Evolutionary conservation across 2,329 filamentous ascomycete genomes (phyloP).

Genomic region (Ophiostoma fasciatum): DNA sequence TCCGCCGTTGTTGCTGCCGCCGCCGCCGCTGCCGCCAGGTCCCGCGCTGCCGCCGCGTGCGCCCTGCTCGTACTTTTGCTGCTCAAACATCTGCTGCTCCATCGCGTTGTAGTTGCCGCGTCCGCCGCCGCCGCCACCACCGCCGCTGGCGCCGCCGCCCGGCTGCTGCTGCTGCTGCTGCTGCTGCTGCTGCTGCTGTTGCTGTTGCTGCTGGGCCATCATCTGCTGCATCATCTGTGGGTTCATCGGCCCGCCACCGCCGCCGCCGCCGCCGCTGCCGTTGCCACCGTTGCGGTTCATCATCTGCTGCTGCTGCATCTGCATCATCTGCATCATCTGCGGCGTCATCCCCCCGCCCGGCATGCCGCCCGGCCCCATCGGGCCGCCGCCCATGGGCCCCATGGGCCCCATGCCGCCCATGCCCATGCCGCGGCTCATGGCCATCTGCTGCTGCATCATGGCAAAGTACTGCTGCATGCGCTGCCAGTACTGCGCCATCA

Average conservation of each 20-base stretch:
- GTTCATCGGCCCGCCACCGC: slow-evolving; percentile 28
- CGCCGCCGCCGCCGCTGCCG: slow-evolving; percentile 15
- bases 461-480: slow-evolving; percentile 96
- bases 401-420: slow-evolving; percentile 34
- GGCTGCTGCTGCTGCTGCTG: slow-evolving; percentile 4
- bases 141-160: too few species aligned
- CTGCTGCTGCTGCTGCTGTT: slow-evolving; percentile 13
- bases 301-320: slow-evolving; percentile 39
- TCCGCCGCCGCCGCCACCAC: slow-evolving; percentile 17
- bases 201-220: slow-evolving; percentile 25
- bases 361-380: slow-evolving; percentile 5
- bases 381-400: slow-evolving; percentile 5
- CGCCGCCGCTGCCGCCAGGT: slow-evolving; percentile 10
- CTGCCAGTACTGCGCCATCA: slow-evolving; percentile 98
- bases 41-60: slow-evolving; percentile 28
- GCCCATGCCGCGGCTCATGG: slow-evolving; percentile 59
- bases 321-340: slow-evolving; percentile 63
- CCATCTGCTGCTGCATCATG: slow-evolving; percentile 89
- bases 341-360: slow-evolving; percentile 52
- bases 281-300: slow-evolving; percentile 23
- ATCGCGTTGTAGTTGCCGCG: slow-evolving; percentile 42
- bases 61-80: slow-evolving; percentile 58
- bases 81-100: slow-evolving; percentile 61
- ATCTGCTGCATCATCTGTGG: slow-evolving; percentile 42
- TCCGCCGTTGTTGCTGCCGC: slow-evolving; percentile 14